Percentiles rank a stretch among this genome's conserved stretches.
Conservation (phyloP, 495 filamentous ascomycete genomes). For the Daldinia loculata region DNA sequence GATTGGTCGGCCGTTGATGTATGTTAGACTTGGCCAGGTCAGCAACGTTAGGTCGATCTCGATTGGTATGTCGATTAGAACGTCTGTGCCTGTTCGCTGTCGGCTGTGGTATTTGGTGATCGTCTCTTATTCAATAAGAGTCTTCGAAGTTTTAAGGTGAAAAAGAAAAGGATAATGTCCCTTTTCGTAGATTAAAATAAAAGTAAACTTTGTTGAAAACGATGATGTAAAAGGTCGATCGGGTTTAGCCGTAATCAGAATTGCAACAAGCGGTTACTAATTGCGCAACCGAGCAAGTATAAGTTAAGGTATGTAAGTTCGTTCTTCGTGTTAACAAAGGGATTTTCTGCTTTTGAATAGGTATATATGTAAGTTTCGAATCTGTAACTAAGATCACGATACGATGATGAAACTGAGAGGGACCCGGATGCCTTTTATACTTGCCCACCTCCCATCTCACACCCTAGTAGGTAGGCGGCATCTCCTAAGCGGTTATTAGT, state of each 20-base stretch:
- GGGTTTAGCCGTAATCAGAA: constrained; percentile 25
- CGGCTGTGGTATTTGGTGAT: background rate
- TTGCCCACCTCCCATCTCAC: constrained; percentile 5
- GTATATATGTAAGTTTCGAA: constrained; percentile 5
- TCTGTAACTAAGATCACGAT: constrained; percentile 36
- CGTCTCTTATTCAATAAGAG: constrained; percentile 7
- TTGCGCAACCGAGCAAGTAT: constrained; percentile 1
- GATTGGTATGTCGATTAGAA: constrained; percentile 24
- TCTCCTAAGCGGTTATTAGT: constrained; percentile 10
- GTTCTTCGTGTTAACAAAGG: constrained; percentile 20
- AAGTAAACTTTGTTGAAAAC: constrained; percentile 26
- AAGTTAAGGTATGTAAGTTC: constrained; percentile 9
- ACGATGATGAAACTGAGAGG: constrained; percentile 40
- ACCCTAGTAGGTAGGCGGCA: background rate
- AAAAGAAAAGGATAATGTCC: background rate
- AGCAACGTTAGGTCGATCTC: constrained; percentile 34
- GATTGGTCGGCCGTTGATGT: constrained; percentile 31
- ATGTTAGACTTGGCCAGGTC: constrained; percentile 35
- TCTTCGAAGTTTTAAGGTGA: background rate
- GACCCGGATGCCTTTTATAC: constrained; percentile 37
- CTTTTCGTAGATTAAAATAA: constrained; percentile 3
- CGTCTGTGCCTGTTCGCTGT: constrained; percentile 3
- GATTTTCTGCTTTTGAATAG: constrained; percentile 5
- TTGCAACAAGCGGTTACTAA: constrained; percentile 16
- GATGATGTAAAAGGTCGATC: constrained; percentile 37